Evolutionary conservation across 2,329 filamentous ascomycete species (phyloP).

Genomic region (Anisogramma anomala): DNA sequence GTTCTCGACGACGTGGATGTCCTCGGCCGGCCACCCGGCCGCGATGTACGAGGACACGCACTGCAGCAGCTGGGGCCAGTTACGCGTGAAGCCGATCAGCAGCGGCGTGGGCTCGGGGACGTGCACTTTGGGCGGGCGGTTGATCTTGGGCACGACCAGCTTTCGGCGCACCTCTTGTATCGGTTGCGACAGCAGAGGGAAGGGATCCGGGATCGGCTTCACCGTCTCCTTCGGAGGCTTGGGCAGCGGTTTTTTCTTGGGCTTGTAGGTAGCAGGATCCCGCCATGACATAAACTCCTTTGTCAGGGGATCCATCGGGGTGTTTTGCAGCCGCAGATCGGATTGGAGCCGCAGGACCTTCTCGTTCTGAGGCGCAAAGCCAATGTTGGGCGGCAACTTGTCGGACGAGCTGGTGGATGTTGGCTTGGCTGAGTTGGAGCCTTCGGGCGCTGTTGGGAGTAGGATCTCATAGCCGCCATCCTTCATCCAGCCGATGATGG

Average conservation of each 20-base stretch:
- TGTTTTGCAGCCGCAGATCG: slow-evolving; percentile 11
- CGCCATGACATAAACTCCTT: slow-evolving; percentile 12
- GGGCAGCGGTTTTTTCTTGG: slow-evolving; percentile 20
- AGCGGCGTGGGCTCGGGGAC: slow-evolving; percentile 27
- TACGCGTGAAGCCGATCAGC: slow-evolving; percentile 41
- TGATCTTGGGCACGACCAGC: slow-evolving; percentile 20
- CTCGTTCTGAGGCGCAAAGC: slow-evolving; percentile 3
- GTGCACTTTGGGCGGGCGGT: slow-evolving; percentile 24
- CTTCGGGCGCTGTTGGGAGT: slow-evolving; percentile 11
- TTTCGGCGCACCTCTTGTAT: slow-evolving; percentile 15
- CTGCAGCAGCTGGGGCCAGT: slow-evolving; percentile 41
- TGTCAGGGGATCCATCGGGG: slow-evolving; percentile 12
- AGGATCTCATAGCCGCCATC: slow-evolving; percentile 14
- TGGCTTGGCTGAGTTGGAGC: slow-evolving; percentile 7
- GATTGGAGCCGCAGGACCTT: slow-evolving; percentile 6
- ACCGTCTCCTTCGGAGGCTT: slow-evolving; percentile 22
- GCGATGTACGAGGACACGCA: slow-evolving; percentile 41
- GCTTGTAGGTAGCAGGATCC: slow-evolving; percentile 8
- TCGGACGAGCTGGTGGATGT: background rate
- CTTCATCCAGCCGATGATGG: slow-evolving; percentile 13
- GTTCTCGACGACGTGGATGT: slow-evolving; percentile 45
- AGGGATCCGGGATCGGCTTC: slow-evolving; percentile 26
- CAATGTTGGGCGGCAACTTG: background rate
- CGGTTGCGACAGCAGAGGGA: slow-evolving; percentile 24
- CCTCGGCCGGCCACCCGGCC: slow-evolving; percentile 40